Evolutionary conservation across 768 basidiomycete species (phyloP).

Genomic region (Ephemerocybe angulata): DNA sequence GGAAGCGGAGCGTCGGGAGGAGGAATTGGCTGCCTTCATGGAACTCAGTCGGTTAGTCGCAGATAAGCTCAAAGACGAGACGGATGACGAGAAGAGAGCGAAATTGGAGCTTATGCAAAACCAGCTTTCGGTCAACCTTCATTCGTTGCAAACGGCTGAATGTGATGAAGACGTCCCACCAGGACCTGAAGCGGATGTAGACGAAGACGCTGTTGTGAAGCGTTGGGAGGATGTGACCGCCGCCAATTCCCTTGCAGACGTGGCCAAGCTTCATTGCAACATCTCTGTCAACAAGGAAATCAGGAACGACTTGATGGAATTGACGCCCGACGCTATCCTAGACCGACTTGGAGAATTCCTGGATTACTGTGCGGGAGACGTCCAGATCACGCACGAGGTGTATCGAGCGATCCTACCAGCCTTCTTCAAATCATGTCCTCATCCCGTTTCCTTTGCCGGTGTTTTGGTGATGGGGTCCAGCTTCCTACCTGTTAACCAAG

Average conservation of each 20-base stretch:
- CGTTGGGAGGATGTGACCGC: slow-evolving; percentile 94
- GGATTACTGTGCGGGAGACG: slow-evolving; percentile 83
- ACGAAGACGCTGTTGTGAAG: slow-evolving; percentile 42
- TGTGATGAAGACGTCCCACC: slow-evolving; percentile 14
- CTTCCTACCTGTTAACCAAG: slow-evolving; percentile 85
- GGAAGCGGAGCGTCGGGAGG: slow-evolving; percentile 51
- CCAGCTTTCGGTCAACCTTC: slow-evolving; percentile 40
- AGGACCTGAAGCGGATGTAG: slow-evolving; percentile 21
- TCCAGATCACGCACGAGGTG: slow-evolving; percentile 78
- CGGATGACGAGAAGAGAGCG: slow-evolving; percentile 41
- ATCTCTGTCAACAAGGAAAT: slow-evolving; percentile 75
- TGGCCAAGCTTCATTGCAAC: slow-evolving; percentile 85
- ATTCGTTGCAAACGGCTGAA: slow-evolving; percentile 18
- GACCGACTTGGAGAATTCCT: slow-evolving; percentile 71
- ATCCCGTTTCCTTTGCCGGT: slow-evolving; percentile 91
- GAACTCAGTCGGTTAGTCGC: slow-evolving; percentile 40
- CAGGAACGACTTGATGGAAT: slow-evolving; percentile 73
- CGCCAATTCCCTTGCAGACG: slow-evolving; percentile 87
- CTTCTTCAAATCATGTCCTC: slow-evolving; percentile 81
- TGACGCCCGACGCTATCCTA: slow-evolving; percentile 59
- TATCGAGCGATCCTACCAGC: slow-evolving; percentile 73
- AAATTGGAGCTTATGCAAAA: slow-evolving; percentile 34
- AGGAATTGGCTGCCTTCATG: slow-evolving; percentile 59
- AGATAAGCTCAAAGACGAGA: slow-evolving; percentile 46
- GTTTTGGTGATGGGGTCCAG: slow-evolving; percentile 88